These are phyloP conservation scores for Calonectria pauciramosa DNA, from an alignment of 2,329 filamentous ascomycete species.

Conservation along the genomic window DNA sequence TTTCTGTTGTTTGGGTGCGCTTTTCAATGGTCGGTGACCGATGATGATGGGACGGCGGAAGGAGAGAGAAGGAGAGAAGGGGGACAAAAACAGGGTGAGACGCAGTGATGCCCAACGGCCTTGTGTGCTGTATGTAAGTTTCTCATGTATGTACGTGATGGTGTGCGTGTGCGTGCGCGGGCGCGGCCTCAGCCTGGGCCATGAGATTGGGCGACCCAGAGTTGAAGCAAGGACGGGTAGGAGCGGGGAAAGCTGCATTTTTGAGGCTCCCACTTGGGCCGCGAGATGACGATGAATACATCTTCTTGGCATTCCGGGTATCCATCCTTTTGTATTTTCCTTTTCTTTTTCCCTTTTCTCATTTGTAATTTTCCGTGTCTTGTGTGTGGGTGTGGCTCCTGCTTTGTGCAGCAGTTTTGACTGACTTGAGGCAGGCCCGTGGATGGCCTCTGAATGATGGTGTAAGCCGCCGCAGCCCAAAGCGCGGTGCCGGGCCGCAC, in stretches of 20 bases:
- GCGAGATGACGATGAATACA: not conserved
- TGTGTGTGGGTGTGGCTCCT: not conserved
- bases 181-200: not conserved
- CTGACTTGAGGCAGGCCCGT: not conserved
- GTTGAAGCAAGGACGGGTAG: not conserved
- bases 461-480: conserved; percentile 22
- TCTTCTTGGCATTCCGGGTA: not conserved
- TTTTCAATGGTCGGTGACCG: not conserved
- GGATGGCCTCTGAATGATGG: conserved; percentile 19
- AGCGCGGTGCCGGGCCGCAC: not conserved
- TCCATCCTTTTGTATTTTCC: not conserved
- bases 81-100: conserved; percentile 28
- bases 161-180: not conserved
- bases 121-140: not conserved
- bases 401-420: not conserved
- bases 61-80: conserved; percentile 14
- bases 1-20: conserved; percentile 23
- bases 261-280: not conserved
- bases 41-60: conserved; percentile 16
- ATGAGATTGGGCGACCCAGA: conserved; percentile 1
- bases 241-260: not conserved
- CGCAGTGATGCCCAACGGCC: conserved; percentile 45
- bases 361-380: not conserved
- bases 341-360: too few relatives aligned
- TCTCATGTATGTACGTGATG: not conserved